Percentiles rank a stretch among this genome's conserved stretches.
Conservation (phyloP, 176 grass and related monocot genomes). For the Lolium perenne region DNA sequence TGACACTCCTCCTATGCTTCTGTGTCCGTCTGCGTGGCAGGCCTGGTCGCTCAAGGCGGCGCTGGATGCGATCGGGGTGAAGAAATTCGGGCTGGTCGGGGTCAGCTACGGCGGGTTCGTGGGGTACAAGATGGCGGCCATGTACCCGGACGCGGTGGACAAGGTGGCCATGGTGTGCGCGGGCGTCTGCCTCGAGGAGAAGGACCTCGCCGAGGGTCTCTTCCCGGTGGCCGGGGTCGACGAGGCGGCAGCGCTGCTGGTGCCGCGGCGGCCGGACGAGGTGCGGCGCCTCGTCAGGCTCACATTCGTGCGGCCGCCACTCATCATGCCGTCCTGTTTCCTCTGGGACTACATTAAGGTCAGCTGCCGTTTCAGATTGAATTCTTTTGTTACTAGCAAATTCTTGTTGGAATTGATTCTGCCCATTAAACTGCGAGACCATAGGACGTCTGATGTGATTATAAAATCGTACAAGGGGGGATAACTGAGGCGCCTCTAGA, state of each 20-base stretch:
- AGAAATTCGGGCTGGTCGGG: slow-evolving; percentile 61
- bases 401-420: neutral
- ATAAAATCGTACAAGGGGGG: neutral
- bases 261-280: slow-evolving; percentile 78
- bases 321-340: slow-evolving; percentile 87
- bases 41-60: slow-evolving; percentile 67
- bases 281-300: slow-evolving; percentile 74
- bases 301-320: slow-evolving; percentile 73
- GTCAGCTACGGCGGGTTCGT: slow-evolving; percentile 95
- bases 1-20: neutral
- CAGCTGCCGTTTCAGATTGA: neutral
- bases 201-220: slow-evolving; percentile 68
- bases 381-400: neutral
- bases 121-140: slow-evolving; percentile 66
- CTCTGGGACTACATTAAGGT: slow-evolving; percentile 95
- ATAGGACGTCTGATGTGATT: neutral
- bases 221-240: slow-evolving; percentile 66
- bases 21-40: neutral
- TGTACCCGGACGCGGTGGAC: slow-evolving; percentile 71
- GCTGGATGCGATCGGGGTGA: slow-evolving; percentile 63
- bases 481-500: slow-evolving; percentile 22
- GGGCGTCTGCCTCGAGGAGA: slow-evolving; percentile 90
- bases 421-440: neutral
- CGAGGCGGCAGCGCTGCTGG: slow-evolving; percentile 67
- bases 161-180: slow-evolving; percentile 61